Conservation (phyloP, 495 filamentous ascomycete genomes). For the Xylaria intraflava region DNA sequence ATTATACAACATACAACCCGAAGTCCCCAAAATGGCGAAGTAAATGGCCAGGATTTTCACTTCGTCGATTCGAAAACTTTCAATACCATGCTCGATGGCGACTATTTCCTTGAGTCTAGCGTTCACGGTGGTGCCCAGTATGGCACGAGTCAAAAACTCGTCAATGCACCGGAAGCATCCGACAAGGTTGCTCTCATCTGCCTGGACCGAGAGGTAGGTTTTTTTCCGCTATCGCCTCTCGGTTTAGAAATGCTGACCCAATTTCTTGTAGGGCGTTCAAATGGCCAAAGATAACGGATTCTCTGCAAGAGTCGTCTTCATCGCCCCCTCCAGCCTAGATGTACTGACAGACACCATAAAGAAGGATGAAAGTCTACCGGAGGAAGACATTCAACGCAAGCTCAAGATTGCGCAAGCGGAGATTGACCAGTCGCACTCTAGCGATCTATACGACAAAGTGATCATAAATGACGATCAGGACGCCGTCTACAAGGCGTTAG, state of each 20-base stretch:
- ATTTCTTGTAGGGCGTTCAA: constrained; percentile 56
- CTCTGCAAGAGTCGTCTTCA: constrained; percentile 64
- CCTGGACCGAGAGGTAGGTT: constrained; percentile 48
- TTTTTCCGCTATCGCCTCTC: background rate
- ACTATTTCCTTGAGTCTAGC: constrained; percentile 44
- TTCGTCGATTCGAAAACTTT: constrained; percentile 44
- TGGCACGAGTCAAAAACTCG: constrained; percentile 40
- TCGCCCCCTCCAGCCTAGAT: constrained; percentile 59
- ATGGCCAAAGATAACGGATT: constrained; percentile 62
- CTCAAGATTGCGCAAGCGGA: constrained; percentile 59
- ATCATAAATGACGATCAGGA: constrained; percentile 69
- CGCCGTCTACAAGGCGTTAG: constrained; percentile 41
- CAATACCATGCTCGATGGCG: constrained; percentile 45
- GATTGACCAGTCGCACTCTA: constrained; percentile 55
- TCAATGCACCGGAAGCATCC: constrained; percentile 38
- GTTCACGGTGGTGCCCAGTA: constrained; percentile 36
- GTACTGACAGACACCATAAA: constrained; percentile 56
- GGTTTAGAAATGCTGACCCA: constrained; percentile 6
- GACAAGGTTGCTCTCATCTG: constrained; percentile 49
- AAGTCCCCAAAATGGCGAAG: constrained; percentile 38
- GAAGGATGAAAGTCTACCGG: constrained; percentile 50
- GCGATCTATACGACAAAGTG: constrained; percentile 58
- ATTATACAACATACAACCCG: constrained; percentile 40
- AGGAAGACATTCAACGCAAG: constrained; percentile 55
- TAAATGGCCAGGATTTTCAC: constrained; percentile 36